Evolutionary conservation across 331 rosid species (phyloP).

Genomic region (Malus hybrid): DNA sequence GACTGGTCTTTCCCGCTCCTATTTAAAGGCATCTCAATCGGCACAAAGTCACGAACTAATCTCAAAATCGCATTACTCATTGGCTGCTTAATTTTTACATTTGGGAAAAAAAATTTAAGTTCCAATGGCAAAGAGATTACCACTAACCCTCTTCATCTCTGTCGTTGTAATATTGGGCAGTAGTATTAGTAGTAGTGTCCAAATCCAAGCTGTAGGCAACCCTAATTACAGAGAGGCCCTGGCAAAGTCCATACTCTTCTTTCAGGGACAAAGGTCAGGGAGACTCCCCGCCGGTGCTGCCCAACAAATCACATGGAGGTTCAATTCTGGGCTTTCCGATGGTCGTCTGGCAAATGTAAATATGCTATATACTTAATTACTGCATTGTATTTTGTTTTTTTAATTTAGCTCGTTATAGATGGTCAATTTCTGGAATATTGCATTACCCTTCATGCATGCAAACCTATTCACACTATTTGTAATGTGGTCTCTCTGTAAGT

Average conservation of each 20-base stretch:
- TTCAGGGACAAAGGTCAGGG: constrained; percentile 92
- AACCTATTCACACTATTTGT: not conserved
- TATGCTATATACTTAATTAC: not conserved
- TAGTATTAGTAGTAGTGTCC: not conserved
- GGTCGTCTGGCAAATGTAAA: constrained; percentile 63
- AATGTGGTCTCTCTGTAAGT: not conserved
- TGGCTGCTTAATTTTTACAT: constrained; percentile 17
- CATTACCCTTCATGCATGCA: not conserved
- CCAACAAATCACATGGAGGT: constrained; percentile 69
- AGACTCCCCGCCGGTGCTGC: constrained; percentile 32
- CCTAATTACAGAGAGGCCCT: constrained; percentile 76
- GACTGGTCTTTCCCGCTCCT: constrained; percentile 18
- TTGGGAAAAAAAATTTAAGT: not conserved
- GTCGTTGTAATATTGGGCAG: constrained; percentile 12
- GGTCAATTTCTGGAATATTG: not conserved
- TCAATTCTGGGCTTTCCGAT: constrained; percentile 62
- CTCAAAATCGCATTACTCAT: constrained; percentile 1
- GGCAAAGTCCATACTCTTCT: constrained; percentile 71
- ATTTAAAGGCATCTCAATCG: constrained; percentile 31
- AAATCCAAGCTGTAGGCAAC: constrained; percentile 19
- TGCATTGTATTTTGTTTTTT: not conserved
- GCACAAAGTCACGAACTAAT: constrained; percentile 5
- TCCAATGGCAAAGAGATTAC: constrained; percentile 6
- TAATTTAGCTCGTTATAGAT: not conserved
- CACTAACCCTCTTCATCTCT: constrained; percentile 1